Conservation (phyloP, 75 land plant genomes). For the Picea sitchensis region DNA sequence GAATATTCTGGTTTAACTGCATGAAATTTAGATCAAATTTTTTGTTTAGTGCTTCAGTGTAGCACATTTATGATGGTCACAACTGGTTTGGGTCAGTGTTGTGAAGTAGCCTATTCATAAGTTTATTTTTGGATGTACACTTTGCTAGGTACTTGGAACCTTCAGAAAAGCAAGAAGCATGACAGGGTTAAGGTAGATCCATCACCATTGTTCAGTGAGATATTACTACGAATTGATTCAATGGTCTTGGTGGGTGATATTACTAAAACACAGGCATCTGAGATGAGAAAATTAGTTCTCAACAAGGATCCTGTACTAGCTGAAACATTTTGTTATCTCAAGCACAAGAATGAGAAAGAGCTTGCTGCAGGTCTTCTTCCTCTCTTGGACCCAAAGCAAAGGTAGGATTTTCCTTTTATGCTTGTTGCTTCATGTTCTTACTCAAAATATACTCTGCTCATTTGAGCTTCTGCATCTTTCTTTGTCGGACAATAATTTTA, state of each 20-base stretch:
- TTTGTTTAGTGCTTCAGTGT: background rate
- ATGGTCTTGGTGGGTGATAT: slow-evolving; percentile 24
- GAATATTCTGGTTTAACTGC: background rate
- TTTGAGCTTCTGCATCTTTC: background rate
- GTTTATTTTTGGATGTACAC: slow-evolving; percentile 3
- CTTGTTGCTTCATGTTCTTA: background rate
- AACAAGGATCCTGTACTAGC: slow-evolving; percentile 25
- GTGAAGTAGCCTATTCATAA: background rate
- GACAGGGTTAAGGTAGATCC: slow-evolving; percentile 7
- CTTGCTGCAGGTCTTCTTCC: slow-evolving; percentile 28
- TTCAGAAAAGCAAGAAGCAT: slow-evolving; percentile 5
- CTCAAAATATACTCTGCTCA: no score
- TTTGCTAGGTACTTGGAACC: slow-evolving; percentile 2
- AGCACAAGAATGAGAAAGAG: slow-evolving; percentile 18
- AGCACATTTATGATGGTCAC: background rate
- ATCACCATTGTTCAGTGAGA: slow-evolving; percentile 18
- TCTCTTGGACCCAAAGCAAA: slow-evolving; percentile 14
- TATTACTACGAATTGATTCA: slow-evolving; percentile 28
- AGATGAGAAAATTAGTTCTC: slow-evolving; percentile 18
- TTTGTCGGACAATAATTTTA: background rate
- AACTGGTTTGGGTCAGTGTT: background rate
- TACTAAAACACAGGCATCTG: slow-evolving; percentile 22
- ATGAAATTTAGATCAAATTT: background rate
- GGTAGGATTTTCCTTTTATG: slow-evolving; percentile 12
- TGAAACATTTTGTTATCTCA: slow-evolving; percentile 23